Base-by-base conservation (phyloP, 208 protist genomes). In the Leishmania turanica region DNA sequence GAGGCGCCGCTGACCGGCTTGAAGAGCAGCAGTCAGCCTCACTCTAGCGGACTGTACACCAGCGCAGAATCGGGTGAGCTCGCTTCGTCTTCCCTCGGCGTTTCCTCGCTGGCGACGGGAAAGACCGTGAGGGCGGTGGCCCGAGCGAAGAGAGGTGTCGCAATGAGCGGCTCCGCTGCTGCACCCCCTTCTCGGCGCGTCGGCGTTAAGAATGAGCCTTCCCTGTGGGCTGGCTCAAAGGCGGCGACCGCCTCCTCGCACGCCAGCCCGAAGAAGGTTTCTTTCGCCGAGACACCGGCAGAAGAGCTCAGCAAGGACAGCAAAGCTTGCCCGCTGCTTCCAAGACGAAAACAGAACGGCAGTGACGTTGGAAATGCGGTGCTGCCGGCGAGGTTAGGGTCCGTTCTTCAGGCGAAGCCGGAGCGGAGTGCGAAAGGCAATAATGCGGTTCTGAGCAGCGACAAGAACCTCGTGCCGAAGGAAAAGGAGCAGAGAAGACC, bases 401-500 rank as follows among this genome's bases (percentile, higher is more conserved):
- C 74, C 65, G 11, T 4, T 45, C 40, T 49, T 62, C 21, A 68
- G 74, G 53, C 24, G 27, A 80, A 62, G 49, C 56, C 51, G 40
- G 42, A 64, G 40, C 54, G 8, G 37, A 9, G 6, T 51, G 8
- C 31, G 53, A 37, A 40, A 64, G n/a, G 40, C 6, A 34, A n/a
- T 53, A 40, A 77, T 68, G 27, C 58, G 75, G 13, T 65, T 70
- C n/a, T 53, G 60, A n/a, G n/a, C 37, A 4, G 4, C 42, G 62
- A 40, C 42, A 54, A 51, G 15, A 40, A 34, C 60, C 60, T 37
- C 34, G 56, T 40, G 81, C 78, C 62, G 58, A 75, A 70, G 65
- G n/a, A 47, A 31, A 82, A 77, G 8, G 68, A 34, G 3, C 76
- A 78, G 6, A 65, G 71, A 19, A 87, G 76, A 31, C 88, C 83